phyloP scores from a whole-genome alignment of 768 basidiomycete species.

The Psilocybe tampanensis region DNA sequence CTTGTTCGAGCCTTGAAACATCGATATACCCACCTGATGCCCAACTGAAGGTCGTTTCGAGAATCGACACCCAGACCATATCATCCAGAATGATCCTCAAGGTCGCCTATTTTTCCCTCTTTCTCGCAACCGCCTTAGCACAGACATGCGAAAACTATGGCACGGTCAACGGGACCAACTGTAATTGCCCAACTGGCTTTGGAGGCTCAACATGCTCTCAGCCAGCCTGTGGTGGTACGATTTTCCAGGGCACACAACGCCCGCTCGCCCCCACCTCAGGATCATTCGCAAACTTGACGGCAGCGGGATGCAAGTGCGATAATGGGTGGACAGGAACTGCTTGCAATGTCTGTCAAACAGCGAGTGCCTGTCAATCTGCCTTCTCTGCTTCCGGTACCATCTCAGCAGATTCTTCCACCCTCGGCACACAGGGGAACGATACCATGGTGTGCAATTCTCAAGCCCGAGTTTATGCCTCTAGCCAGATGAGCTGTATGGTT shows the following conservation, averaged over 20 bases:
- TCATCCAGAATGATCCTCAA: constrained; percentile 1
- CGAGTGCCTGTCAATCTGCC: constrained; percentile 70
- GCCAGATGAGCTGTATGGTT: constrained; percentile 86
- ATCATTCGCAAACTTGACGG: constrained; percentile 65
- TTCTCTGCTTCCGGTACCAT: constrained; percentile 45
- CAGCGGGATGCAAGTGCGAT: constrained; percentile 69
- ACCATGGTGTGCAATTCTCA: constrained; percentile 73
- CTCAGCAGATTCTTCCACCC: constrained; percentile 30
- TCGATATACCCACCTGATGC: not conserved
- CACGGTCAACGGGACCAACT: constrained; percentile 52
- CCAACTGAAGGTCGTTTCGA: not conserved
- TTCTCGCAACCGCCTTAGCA: constrained; percentile 27
- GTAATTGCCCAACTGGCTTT: constrained; percentile 83
- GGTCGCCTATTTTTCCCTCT: constrained; percentile 17
- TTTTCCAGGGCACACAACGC: constrained; percentile 72
- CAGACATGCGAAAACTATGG: constrained; percentile 77
- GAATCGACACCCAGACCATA: not conserved
- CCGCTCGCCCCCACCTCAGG: constrained; percentile 47
- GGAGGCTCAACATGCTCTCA: constrained; percentile 70
- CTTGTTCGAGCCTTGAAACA: not conserved
- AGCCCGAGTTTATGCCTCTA: constrained; percentile 73
- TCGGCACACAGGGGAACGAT: constrained; percentile 39
- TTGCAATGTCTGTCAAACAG: constrained; percentile 77
- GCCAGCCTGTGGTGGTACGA: constrained; percentile 78
- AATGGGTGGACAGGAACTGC: constrained; percentile 76